These are phyloP conservation scores for Sequoia sempervirens DNA, from an alignment of 75 land plant genomes.

Conservation along the genomic window DNA sequence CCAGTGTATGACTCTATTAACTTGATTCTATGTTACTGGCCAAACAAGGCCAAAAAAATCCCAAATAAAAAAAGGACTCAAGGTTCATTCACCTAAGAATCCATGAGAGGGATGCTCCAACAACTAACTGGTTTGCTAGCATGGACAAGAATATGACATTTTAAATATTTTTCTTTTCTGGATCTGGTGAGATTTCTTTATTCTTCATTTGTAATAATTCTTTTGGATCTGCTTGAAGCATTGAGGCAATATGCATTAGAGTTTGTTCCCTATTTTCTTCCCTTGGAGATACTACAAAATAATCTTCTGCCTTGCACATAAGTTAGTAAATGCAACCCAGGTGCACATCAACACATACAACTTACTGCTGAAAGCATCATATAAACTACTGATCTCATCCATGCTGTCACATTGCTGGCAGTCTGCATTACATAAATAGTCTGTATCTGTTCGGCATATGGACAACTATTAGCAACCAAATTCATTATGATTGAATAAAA, in stretches of 20 bases:
- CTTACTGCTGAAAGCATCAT: background rate
- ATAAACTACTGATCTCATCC: background rate
- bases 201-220: background rate
- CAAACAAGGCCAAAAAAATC: no score
- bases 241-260: background rate
- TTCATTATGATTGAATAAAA: background rate
- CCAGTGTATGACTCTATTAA: background rate
- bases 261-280: background rate
- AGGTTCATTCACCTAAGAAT: no score
- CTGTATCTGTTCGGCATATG: background rate
- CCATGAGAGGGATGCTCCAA: no score
- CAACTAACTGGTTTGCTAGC: no score
- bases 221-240: background rate
- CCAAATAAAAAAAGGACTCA: no score
- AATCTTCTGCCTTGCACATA: background rate
- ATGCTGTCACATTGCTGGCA: background rate
- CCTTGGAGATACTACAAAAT: background rate
- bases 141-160: background rate
- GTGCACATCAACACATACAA: background rate
- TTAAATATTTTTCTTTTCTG: background rate
- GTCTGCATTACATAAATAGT: background rate
- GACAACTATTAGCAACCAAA: background rate
- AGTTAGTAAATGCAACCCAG: background rate
- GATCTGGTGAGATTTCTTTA: background rate
- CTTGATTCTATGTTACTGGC: background rate